A percentile compares a stretch with the other conserved stretches of the same genome.
Evolutionary conservation across 176 grass and related monocot genomes (phyloP).

Genomic region (Luzula sylvatica): DNA sequence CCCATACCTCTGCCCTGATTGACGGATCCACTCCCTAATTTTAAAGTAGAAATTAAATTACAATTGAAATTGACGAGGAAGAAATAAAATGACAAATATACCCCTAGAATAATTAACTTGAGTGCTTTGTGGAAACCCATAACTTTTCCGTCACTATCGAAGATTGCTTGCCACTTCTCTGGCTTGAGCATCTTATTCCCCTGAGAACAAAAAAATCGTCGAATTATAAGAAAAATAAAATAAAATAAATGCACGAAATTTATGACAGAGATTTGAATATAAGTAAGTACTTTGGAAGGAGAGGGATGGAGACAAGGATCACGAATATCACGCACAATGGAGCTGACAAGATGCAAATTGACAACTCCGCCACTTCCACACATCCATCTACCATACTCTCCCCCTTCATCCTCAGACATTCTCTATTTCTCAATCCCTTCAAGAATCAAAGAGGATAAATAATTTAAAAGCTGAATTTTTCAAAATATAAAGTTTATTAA

Average conservation of each 20-base stretch:
- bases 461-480: too few relatives aligned
- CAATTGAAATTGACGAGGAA: neutral
- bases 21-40: slow-evolving; percentile 81
- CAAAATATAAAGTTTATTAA: too few relatives aligned
- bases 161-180: slow-evolving; percentile 79
- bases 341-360: slow-evolving; percentile 67
- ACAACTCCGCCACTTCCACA: slow-evolving; percentile 59
- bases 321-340: slow-evolving; percentile 65
- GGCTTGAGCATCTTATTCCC: slow-evolving; percentile 78
- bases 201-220: slow-evolving; percentile 24
- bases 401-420: slow-evolving; percentile 41
- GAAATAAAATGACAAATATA: slow-evolving; percentile 33
- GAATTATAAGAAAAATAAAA: neutral
- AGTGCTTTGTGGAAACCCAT: slow-evolving; percentile 76
- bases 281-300: slow-evolving; percentile 44
- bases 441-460: too few relatives aligned
- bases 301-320: slow-evolving; percentile 79
- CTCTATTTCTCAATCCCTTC: slow-evolving; percentile 1
- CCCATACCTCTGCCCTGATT: slow-evolving; percentile 88
- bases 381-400: slow-evolving; percentile 83
- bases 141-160: slow-evolving; percentile 65
- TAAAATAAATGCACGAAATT: neutral
- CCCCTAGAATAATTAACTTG: slow-evolving; percentile 84
- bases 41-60: neutral
- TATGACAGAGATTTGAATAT: neutral